Evolutionary conservation across 106 monocot species (phyloP).

Genomic region (Narthecium ossifragum): DNA sequence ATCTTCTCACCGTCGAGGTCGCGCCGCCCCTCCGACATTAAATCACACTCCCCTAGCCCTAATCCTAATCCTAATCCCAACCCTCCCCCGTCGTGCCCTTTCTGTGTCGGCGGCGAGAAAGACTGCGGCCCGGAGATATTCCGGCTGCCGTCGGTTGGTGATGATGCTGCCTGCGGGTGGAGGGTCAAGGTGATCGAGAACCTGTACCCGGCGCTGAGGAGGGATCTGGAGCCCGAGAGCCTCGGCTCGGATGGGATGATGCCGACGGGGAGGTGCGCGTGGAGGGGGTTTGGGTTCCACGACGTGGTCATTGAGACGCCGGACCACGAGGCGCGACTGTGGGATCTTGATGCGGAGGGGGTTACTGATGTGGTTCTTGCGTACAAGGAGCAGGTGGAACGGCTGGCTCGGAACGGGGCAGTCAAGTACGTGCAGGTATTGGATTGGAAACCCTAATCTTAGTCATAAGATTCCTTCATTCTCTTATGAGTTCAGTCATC

Average conservation of each 20-base stretch:
- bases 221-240: conserved; percentile 35
- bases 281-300: conserved; percentile 82
- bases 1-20: conserved; percentile 69
- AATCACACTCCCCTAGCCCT: conserved; percentile 32
- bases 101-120: conserved; percentile 75
- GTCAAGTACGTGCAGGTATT: conserved; percentile 85
- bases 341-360: conserved; percentile 41
- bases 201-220: conserved; percentile 78
- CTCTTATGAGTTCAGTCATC: no score
- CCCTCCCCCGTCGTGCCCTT: conserved; percentile 62
- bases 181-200: conserved; percentile 87
- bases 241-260: not conserved
- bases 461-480: not conserved
- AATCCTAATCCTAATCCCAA: conserved; percentile 15
- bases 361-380: conserved; percentile 66
- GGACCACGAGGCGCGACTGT: conserved; percentile 40
- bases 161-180: conserved; percentile 31
- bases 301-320: conserved; percentile 96
- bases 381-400: conserved; percentile 59
- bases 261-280: conserved; percentile 1
- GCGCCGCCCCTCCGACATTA: conserved; percentile 90
- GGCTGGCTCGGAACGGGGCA: conserved; percentile 37
- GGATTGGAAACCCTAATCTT: no score
- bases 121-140: conserved; percentile 98
- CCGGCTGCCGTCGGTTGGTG: conserved; percentile 29